Base-by-base conservation (phyloP, 805 yeast genomes). In the Komagataella phaffii region DNA sequence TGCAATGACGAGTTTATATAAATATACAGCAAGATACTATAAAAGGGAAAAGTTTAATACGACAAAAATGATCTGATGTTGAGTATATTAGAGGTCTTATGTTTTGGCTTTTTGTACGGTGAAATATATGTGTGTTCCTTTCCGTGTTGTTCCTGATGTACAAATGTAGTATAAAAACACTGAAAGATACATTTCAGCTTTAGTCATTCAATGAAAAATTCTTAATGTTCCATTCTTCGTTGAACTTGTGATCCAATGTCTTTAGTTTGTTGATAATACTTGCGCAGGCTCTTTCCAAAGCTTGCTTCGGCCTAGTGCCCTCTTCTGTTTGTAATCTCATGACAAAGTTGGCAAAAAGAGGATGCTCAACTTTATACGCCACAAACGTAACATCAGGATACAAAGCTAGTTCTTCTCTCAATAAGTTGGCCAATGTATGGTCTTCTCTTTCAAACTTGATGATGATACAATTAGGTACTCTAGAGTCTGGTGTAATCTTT, bases 331-430 rank as follows among this genome's bases (percentile, higher is more conserved):
- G 99, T 44, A 93, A 78, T 69, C 99, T 81, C 81, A 93, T 80
- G 48, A 91, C 82, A 61, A 93, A 93, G 65, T 87, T 88, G 45
- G 99, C 97, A 68, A 93, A 93, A 57, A 93, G 73, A 7, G 99
- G 99, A 70, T 93, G 99, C 69, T 93, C 98, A 47, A 93, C 89
- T 66, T 93, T 93, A 74, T 93, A 93, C 43, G 98, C 99, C 47
- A 96, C 98, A 65, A 90, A 93, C 43, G 93, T 65, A n/a, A 93
- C 99, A 57, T 83, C 81, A 49, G 82, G 81, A 65, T 93, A 98
- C 61, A 81, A 82, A 55, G 88, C 75, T 52, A 93, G 77, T 64
- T 91, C 96, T 24, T 90, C 82, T 63, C 96, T 79, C 54, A 93
- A 75, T 59, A 93, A 67, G 65, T 93, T 93, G 24, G 96, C 99